phyloP scores from a whole-genome alignment of 2,329 filamentous ascomycete genomes.

The Cladosporium sp. region DNA sequence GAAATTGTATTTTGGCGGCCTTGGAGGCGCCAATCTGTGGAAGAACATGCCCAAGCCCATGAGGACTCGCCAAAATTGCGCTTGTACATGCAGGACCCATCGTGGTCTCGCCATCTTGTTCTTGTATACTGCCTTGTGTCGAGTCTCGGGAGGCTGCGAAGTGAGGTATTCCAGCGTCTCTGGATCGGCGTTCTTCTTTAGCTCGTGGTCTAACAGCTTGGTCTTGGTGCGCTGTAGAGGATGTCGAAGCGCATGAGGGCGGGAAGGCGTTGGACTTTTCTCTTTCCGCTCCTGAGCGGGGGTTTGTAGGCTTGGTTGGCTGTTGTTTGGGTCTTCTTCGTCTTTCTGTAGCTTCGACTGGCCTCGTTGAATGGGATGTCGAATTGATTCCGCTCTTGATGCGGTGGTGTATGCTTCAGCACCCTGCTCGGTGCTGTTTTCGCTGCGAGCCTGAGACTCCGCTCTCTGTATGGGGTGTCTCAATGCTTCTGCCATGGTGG shows the following conservation, averaged over 20 bases:
- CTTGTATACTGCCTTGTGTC: conserved; percentile 8
- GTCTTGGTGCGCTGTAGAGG: conserved; percentile 4
- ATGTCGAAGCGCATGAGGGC: background rate
- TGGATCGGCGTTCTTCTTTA: conserved; percentile 4
- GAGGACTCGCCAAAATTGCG: conserved; percentile 62
- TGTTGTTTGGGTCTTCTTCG: conserved; percentile 1
- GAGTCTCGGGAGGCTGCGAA: conserved; percentile 1
- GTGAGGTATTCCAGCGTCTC: background rate
- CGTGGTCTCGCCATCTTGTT: conserved; percentile 39
- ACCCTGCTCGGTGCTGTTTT: background rate
- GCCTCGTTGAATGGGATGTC: conserved; percentile 8
- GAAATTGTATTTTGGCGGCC: conserved; percentile 59
- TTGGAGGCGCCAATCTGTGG: conserved; percentile 58
- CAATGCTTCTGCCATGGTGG: conserved; percentile 1
- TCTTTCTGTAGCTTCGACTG: conserved; percentile 1
- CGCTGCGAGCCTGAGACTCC: background rate
- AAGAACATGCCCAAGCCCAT: conserved; percentile 67
- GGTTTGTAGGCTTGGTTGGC: background rate
- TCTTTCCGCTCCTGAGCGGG: background rate
- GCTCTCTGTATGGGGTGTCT: background rate
- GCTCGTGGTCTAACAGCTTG: conserved; percentile 7
- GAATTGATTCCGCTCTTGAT: background rate
- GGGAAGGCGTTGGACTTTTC: background rate
- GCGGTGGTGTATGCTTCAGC: background rate
- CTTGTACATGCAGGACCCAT: conserved; percentile 60